Percentiles rank a stretch among this genome's conserved stretches.
phyloP scores from a whole-genome alignment of 106 monocot genomes.

The Agapanthus africanus region DNA sequence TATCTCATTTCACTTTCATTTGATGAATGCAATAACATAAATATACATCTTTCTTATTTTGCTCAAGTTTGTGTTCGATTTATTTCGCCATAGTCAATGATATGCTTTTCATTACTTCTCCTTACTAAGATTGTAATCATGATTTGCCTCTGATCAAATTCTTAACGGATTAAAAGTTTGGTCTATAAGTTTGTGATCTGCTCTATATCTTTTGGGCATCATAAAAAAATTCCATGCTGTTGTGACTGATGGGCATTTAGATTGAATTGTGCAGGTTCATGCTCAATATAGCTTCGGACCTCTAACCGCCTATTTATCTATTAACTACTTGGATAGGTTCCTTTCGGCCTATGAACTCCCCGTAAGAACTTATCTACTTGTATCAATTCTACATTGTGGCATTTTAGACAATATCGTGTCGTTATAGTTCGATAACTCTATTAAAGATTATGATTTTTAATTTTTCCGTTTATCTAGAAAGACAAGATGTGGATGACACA shows the following conservation, averaged over 20 bases:
- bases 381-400: too few relatives aligned
- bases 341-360: conserved; percentile 64
- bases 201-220: too few relatives aligned
- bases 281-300: conserved; percentile 62
- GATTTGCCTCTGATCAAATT: not conserved
- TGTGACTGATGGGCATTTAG: not conserved
- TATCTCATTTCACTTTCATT: not conserved
- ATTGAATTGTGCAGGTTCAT: conserved; percentile 41
- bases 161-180: not conserved
- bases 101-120: not conserved
- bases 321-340: conserved; percentile 91
- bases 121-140: not conserved
- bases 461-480: conserved; percentile 22
- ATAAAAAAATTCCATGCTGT: too few relatives aligned
- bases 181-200: not conserved
- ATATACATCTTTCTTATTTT: too few relatives aligned
- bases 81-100: too few relatives aligned
- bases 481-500: conserved; percentile 75
- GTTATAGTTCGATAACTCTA: not conserved
- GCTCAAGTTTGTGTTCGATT: too few relatives aligned
- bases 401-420: not conserved
- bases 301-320: conserved; percentile 51
- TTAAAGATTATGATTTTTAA: not conserved
- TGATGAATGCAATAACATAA: not conserved
- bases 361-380: too few relatives aligned